phyloP scores from a whole-genome alignment of 805 yeast species.

The Ogataea paraovalis region DNA sequence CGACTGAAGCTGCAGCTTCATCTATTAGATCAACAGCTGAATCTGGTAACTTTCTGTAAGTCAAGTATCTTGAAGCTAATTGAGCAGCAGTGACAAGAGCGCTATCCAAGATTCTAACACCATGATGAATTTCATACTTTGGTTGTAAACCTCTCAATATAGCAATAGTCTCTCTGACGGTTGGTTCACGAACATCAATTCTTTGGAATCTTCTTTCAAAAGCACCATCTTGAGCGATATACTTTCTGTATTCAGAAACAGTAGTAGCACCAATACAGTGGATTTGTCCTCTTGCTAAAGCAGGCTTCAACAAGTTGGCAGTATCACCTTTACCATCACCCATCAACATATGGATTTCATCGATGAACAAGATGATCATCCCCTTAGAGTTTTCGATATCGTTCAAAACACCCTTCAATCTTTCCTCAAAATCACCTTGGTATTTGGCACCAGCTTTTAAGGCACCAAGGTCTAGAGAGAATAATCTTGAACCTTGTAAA shows the following conservation, averaged over 20 bases:
- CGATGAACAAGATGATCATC: slow-evolving; percentile 87
- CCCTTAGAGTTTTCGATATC: slow-evolving; percentile 87
- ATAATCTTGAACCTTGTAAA: slow-evolving; percentile 73
- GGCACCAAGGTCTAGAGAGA: slow-evolving; percentile 91
- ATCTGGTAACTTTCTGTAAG: slow-evolving; percentile 94
- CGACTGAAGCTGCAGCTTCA: slow-evolving; percentile 95
- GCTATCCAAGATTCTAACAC: slow-evolving; percentile 91
- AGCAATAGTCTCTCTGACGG: slow-evolving; percentile 89
- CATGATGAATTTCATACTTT: slow-evolving; percentile 95
- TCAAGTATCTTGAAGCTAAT: slow-evolving; percentile 87
- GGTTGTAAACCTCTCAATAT: slow-evolving; percentile 94
- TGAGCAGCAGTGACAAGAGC: slow-evolving; percentile 94
- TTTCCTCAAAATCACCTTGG: slow-evolving; percentile 98
- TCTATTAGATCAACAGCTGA: slow-evolving; percentile 95
- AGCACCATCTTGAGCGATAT: slow-evolving; percentile 95
- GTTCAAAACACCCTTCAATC: slow-evolving; percentile 92
- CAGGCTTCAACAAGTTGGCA: slow-evolving; percentile 94
- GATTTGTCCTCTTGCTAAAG: slow-evolving; percentile 91
- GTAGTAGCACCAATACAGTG: slow-evolving; percentile 99
- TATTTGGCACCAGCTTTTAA: slow-evolving; percentile 98
- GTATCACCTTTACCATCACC: slow-evolving; percentile 98
- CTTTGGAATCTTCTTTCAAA: slow-evolving; percentile 98
- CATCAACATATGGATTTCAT: slow-evolving; percentile 99
- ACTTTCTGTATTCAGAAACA: slow-evolving; percentile 86
- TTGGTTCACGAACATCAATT: slow-evolving; percentile 93